phyloP scores from a whole-genome alignment of 495 filamentous ascomycete genomes.

The Talaromyces stipitatus region DNA sequence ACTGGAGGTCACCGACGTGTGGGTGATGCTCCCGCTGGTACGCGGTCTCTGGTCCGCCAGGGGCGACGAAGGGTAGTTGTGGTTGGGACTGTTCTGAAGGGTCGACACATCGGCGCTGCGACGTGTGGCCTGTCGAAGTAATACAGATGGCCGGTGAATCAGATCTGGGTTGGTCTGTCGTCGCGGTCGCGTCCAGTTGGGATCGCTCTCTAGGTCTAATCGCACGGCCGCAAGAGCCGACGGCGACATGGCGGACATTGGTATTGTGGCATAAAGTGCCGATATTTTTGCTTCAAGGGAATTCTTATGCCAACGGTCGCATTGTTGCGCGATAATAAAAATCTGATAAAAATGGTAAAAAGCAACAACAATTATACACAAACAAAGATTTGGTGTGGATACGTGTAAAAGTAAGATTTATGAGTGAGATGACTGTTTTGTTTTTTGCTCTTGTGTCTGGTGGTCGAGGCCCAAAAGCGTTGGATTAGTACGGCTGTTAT shows the following conservation, averaged over 20 bases:
- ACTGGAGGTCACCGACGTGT: neutral
- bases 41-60: conserved; percentile 2
- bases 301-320: neutral
- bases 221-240: neutral
- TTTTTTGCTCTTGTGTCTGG: neutral
- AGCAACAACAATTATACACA: neutral
- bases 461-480: neutral
- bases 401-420: neutral
- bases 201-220: neutral
- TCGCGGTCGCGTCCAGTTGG: conserved; percentile 6
- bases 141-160: conserved; percentile 5
- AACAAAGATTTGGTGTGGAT: neutral
- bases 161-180: conserved; percentile 9
- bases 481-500: neutral
- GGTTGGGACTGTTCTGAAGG: neutral
- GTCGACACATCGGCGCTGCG: conserved; percentile 4
- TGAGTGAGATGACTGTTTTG: neutral
- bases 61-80: neutral
- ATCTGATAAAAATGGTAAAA: neutral
- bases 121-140: conserved; percentile 7
- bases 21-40: conserved; percentile 4
- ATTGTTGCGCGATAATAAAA: neutral
- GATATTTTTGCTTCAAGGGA: neutral
- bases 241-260: neutral
- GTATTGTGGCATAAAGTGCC: conserved; percentile 1